A percentile compares a stretch with the other conserved stretches of the same genome.
Evolutionary conservation across 2,329 filamentous ascomycete genomes (phyloP).

Genomic region (Botrytis medusae): DNA sequence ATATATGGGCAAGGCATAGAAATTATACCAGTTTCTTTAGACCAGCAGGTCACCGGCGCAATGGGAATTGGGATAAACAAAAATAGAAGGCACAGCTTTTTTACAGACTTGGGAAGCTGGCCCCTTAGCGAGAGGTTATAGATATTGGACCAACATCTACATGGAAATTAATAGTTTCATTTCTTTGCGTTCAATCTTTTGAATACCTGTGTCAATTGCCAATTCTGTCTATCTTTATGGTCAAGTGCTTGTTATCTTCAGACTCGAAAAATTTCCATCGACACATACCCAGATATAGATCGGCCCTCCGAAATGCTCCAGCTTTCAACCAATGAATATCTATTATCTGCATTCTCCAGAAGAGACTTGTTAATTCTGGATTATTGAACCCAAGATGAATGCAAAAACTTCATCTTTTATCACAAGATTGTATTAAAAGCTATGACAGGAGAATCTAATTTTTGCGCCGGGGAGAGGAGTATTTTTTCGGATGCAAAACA

Average conservation of each 20-base stretch:
- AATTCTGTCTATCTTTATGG: not conserved
- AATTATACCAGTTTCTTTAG: not conserved
- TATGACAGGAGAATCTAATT: not conserved
- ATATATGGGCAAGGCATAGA: not conserved
- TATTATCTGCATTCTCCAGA: not conserved
- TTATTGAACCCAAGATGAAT: not conserved
- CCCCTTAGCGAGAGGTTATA: not conserved
- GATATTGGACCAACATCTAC: not conserved
- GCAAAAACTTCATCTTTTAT: not conserved
- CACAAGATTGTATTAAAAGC: not conserved
- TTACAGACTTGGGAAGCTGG: not conserved
- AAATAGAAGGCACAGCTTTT: not conserved
- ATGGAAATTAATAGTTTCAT: not conserved
- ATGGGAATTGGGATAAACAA: not conserved
- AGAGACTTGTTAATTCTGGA: not conserved
- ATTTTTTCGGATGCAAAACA: not conserved
- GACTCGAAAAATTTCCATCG: rapidly evolving
- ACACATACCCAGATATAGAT: not conserved
- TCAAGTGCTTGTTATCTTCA: not conserved
- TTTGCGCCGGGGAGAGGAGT: not conserved
- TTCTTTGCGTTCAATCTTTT: too few species aligned
- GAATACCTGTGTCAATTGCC: not conserved
- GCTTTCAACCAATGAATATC: rapidly evolving
- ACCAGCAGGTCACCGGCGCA: not conserved
- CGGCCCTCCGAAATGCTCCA: too few species aligned